Percentiles rank a stretch among this genome's conserved stretches.
phyloP scores from a whole-genome alignment of 208 protist genomes.

The Porcisia hertigi region DNA sequence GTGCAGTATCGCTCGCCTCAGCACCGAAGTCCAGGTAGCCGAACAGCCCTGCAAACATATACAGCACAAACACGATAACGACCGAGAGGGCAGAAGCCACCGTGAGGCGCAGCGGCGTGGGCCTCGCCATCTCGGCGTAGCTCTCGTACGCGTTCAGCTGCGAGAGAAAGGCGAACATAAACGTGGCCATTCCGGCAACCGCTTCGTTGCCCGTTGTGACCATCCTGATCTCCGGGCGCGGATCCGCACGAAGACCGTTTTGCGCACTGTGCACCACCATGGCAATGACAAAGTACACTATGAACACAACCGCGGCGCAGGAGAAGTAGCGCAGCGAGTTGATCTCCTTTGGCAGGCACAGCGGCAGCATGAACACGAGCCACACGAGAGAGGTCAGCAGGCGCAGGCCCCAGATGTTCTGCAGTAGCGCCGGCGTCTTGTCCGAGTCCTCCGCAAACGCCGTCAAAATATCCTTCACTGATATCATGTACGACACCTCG shows the following conservation, averaged over 20 bases:
- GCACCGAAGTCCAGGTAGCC: slow-evolving; percentile 82
- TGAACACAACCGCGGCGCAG: slow-evolving; percentile 52
- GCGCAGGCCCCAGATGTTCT: slow-evolving; percentile 37
- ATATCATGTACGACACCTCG: slow-evolving; percentile 75
- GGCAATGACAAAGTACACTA: slow-evolving; percentile 73
- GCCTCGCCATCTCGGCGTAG: slow-evolving; percentile 65
- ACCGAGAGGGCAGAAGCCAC: slow-evolving; percentile 39
- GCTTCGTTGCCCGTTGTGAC: slow-evolving; percentile 55
- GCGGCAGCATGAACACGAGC: slow-evolving; percentile 70
- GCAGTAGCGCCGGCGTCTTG: slow-evolving; percentile 34
- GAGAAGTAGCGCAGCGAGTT: slow-evolving; percentile 82
- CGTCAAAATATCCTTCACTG: slow-evolving; percentile 56
- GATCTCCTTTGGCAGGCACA: slow-evolving; percentile 79
- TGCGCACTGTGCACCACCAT: slow-evolving; percentile 58
- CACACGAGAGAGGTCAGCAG: slow-evolving; percentile 62
- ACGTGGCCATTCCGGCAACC: slow-evolving; percentile 57
- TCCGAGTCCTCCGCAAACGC: slow-evolving; percentile 43
- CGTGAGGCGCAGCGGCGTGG: slow-evolving; percentile 50
- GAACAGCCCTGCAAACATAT: slow-evolving; percentile 81
- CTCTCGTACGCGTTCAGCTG: slow-evolving; percentile 79
- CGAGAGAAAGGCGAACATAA: slow-evolving; percentile 71
- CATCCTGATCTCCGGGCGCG: slow-evolving; percentile 37
- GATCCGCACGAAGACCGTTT: slow-evolving; percentile 37
- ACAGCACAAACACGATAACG: slow-evolving; percentile 53
- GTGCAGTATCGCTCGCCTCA: slow-evolving; percentile 36